Evolutionary conservation across 2,329 filamentous ascomycete species (phyloP).

Genomic region (Fusarium euwallaceae): DNA sequence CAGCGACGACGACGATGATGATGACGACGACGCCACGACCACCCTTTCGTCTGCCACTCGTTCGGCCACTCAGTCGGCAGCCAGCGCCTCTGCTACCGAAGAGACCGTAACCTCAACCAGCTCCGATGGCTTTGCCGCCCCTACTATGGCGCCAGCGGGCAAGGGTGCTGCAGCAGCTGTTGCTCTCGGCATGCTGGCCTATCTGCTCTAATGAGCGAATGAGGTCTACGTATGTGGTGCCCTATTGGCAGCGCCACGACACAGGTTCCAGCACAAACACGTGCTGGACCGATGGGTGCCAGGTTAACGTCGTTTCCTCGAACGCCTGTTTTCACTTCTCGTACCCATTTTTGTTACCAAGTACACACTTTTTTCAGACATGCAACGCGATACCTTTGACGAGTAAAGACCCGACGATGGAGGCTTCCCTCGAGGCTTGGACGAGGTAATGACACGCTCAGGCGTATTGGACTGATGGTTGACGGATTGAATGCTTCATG

Average conservation of each 20-base stretch:
- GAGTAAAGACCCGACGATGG: constrained; percentile 44
- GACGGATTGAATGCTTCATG: constrained; percentile 30
- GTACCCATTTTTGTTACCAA: constrained; percentile 50
- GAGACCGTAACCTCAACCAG: constrained; percentile 51
- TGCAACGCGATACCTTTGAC: constrained; percentile 47
- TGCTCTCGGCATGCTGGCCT: constrained; percentile 66
- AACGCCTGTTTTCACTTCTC: constrained; percentile 48
- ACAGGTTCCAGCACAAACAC: constrained; percentile 35
- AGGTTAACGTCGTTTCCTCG: constrained; percentile 17
- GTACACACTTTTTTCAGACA: constrained; percentile 48
- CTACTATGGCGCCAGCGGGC: constrained; percentile 58
- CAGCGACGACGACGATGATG: constrained; percentile 34
- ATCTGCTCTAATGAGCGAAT: constrained; percentile 58
- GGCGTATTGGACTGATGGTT: constrained; percentile 33
- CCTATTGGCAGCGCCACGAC: constrained; percentile 35
- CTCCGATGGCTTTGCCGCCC: constrained; percentile 52
- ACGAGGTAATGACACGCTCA: constrained; percentile 39
- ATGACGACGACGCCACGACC: constrained; percentile 41
- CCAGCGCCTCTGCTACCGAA: constrained; percentile 35
- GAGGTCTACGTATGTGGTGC: constrained; percentile 32
- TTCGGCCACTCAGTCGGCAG: constrained; percentile 32
- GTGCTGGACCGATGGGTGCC: constrained; percentile 30
- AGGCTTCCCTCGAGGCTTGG: constrained; percentile 30
- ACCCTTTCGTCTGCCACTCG: constrained; percentile 44
- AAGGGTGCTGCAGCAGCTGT: constrained; percentile 62